Conservation (phyloP, 2,329 filamentous ascomycete species). For the Paecilomyces fulvus region DNA sequence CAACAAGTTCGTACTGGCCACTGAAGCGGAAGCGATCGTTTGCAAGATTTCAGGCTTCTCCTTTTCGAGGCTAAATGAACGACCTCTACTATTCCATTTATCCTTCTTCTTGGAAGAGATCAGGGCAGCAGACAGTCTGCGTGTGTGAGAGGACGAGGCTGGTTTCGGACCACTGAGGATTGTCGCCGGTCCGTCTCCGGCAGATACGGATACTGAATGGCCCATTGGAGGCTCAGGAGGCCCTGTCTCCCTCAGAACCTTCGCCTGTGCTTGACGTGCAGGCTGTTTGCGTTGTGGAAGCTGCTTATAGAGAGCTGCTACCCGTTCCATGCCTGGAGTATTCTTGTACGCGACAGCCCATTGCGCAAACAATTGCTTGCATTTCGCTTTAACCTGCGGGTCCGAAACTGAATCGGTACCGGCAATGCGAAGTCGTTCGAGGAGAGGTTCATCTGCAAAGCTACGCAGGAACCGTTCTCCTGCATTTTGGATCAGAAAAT, state of each 20-base stretch:
- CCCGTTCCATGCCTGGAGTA: constrained; percentile 68
- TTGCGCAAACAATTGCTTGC: constrained; percentile 72
- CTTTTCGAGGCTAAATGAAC: constrained; percentile 71
- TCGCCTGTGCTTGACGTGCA: constrained; percentile 68
- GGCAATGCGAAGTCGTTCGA: constrained; percentile 83
- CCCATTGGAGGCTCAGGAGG: constrained; percentile 25
- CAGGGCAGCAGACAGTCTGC: constrained; percentile 29
- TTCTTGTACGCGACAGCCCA: constrained; percentile 79
- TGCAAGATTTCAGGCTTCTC: constrained; percentile 83
- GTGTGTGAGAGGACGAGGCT: constrained; percentile 22
- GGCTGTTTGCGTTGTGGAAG: constrained; percentile 61
- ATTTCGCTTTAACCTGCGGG: constrained; percentile 77
- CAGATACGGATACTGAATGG: constrained; percentile 31
- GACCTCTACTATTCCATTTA: constrained; percentile 45
- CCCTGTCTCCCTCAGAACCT: constrained; percentile 73
- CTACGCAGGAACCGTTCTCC: constrained; percentile 76
- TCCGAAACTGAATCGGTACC: constrained; percentile 80
- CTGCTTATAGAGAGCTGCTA: constrained; percentile 69
- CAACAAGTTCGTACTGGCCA: constrained; percentile 81
- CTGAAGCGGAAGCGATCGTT: constrained; percentile 79
- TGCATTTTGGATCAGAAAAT: constrained; percentile 91
- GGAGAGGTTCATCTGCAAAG: constrained; percentile 82
- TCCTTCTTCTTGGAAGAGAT: constrained; percentile 37
- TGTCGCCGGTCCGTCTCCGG: constrained; percentile 29
- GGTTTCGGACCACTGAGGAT: constrained; percentile 24